Evolutionary conservation across 2,329 filamentous ascomycete genomes (phyloP).

Genomic region (Diaporthe capsici): DNA sequence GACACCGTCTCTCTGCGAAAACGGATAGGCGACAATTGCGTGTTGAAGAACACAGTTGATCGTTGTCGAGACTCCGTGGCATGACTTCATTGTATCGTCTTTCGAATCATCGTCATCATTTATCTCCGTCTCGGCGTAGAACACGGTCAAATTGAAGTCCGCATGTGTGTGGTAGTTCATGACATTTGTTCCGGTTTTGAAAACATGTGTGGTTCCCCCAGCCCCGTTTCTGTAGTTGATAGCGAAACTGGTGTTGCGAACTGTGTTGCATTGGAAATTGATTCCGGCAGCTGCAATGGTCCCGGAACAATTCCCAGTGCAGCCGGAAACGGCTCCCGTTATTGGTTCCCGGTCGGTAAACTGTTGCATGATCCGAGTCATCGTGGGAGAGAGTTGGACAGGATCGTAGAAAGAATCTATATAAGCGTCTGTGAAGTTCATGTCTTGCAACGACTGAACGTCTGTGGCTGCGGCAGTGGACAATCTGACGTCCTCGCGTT

Average conservation of each 20-base stretch:
- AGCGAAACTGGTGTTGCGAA: not conserved
- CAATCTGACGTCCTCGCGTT: not conserved
- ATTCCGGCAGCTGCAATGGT: not conserved
- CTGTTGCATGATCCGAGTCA: not conserved
- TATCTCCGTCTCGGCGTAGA: not conserved
- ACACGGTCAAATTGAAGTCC: not conserved
- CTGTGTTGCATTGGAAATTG: not conserved
- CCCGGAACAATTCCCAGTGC: not conserved
- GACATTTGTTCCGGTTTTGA: not conserved
- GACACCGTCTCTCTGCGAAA: not conserved
- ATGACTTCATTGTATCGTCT: not conserved
- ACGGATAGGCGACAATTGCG: not conserved
- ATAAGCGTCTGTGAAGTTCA: not conserved
- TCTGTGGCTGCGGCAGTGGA: not conserved
- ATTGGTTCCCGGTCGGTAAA: not conserved
- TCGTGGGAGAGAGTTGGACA: not conserved
- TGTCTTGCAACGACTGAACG: not conserved
- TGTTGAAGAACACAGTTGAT: not conserved
- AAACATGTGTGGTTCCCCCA: not conserved
- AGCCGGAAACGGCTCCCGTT: not conserved
- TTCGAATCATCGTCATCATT: not conserved
- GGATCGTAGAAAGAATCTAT: not conserved
- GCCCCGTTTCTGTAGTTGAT: not conserved
- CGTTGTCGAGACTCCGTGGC: not conserved
- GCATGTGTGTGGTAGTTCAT: not conserved